Evolutionary conservation across 352 stramenopile genomes (phyloP).

Genomic region (Phytophthora kernoviae): DNA sequence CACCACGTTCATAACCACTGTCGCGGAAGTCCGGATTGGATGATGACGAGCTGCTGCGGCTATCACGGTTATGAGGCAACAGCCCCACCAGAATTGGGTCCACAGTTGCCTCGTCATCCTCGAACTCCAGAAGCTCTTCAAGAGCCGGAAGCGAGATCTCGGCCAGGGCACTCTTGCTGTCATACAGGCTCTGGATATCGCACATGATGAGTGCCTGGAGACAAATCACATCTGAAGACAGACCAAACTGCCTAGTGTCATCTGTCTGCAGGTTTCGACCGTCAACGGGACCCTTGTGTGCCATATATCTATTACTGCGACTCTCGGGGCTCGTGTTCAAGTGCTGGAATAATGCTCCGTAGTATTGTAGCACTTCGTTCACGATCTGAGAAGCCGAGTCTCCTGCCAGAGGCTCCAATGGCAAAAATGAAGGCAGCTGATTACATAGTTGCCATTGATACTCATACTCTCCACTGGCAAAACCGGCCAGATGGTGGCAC

Average conservation of each 20-base stretch:
- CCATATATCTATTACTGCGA: conserved; percentile 39
- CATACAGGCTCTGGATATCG: conserved; percentile 80
- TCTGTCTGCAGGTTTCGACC: neutral
- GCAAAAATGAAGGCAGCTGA: conserved; percentile 51
- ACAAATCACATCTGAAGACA: conserved; percentile 57
- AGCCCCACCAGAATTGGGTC: conserved; percentile 55
- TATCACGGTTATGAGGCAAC: conserved; percentile 35
- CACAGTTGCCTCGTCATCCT: conserved; percentile 69
- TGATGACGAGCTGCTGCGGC: conserved; percentile 42
- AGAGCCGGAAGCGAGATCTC: conserved; percentile 71
- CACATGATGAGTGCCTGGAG: conserved; percentile 76
- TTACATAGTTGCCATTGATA: conserved; percentile 85
- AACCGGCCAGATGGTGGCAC: conserved; percentile 76
- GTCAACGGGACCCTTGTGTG: conserved; percentile 25
- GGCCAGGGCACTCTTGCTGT: conserved; percentile 73
- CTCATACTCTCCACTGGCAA: conserved; percentile 54
- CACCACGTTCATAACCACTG: conserved; percentile 37
- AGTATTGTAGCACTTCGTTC: conserved; percentile 82
- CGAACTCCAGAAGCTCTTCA: conserved; percentile 77
- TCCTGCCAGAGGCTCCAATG: conserved; percentile 53
- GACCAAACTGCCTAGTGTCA: conserved; percentile 40
- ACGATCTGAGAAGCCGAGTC: conserved; percentile 67
- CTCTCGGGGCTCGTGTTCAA: conserved; percentile 65
- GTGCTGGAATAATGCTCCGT: conserved; percentile 64
- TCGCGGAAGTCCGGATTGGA: conserved; percentile 42